Percentiles rank a stretch among this genome's conserved stretches.
Evolutionary conservation across 225 moss, liverwort and hornwort species (phyloP).

Genomic region (Bryum argenteum): DNA sequence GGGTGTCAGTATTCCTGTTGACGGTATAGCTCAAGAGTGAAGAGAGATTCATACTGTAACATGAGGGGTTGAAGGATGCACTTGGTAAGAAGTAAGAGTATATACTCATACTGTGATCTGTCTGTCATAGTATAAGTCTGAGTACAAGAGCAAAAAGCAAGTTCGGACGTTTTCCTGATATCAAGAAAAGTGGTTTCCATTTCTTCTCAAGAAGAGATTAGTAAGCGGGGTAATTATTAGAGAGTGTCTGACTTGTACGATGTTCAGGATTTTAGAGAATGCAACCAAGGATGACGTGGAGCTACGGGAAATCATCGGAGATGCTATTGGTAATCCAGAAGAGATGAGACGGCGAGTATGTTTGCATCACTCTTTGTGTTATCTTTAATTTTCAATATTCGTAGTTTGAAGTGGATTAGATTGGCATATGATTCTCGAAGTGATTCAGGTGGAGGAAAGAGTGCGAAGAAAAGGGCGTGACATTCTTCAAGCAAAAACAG

Average conservation of each 20-base stretch:
- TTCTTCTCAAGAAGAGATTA: too few relatives aligned
- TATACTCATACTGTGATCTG: too few relatives aligned
- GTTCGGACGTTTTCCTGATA: too few relatives aligned
- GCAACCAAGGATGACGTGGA: constrained; percentile 94
- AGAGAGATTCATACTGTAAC: too few relatives aligned
- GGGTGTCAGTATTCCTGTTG: neutral
- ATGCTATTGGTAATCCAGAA: constrained; percentile 93
- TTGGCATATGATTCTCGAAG: neutral
- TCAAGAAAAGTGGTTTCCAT: too few relatives aligned
- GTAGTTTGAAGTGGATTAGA: constrained; percentile 5
- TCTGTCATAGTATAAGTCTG: too few relatives aligned
- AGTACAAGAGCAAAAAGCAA: too few relatives aligned
- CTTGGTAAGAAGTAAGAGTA: too few relatives aligned
- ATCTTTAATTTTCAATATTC: neutral
- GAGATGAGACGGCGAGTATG: constrained; percentile 96
- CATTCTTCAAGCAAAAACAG: constrained; percentile 70
- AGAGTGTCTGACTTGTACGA: neutral
- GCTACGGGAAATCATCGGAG: constrained; percentile 94
- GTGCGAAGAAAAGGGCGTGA: constrained; percentile 86
- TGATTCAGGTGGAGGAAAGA: constrained; percentile 86
- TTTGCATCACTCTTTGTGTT: constrained; percentile 6
- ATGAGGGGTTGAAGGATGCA: constrained; percentile 20
- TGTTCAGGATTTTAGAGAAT: constrained; percentile 81
- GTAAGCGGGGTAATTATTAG: neutral
- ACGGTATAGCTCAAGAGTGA: neutral